Evolutionary conservation across 805 yeast species (phyloP), one percentile per base, ranked within the genome.

Genomic region (Myxozyma neglecta): DNA sequence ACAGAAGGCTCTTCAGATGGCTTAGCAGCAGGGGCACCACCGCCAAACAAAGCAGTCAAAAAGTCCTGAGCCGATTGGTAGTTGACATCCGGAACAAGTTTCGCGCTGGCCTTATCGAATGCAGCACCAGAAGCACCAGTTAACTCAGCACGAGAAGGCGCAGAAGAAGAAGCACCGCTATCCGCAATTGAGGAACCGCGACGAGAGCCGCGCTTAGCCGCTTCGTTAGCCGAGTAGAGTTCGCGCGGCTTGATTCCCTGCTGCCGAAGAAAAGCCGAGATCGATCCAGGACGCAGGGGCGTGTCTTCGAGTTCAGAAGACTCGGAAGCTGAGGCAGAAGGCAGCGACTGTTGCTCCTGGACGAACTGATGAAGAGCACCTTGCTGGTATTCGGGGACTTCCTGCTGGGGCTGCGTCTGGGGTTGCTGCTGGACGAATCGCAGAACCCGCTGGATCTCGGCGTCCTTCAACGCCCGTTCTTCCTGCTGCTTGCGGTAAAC

Each of bases 401-500:
- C 10, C 16, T 1, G 13, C 32, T 52, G 46, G 24, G 24, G 4
- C 51, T 45, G 51, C 45, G 43, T 50, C 20, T 42, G 53, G 6
- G 37, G 44, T 16, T 24, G 57, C 18, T 14, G 57, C 53, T 59
- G 61, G 6, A 61, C 62, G 16, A 29, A 36, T 43, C 46, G 36
- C 35, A 62, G 45, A 4, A 62, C 43, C 11, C 58, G 59, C 47
- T 45, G 46, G 16, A 63, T 46, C 50, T 63, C 56, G 5, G 64
- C 60, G 40, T 63, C 66, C 52, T 57, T 37, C 39, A 16, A 44
- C n/a, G 64, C 64, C 18, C 54, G 57, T 46, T 63, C 66, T 51
- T 60, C 61, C 49, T 63, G 66, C 52, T 63, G 66, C 61, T 63
- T 63, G 48, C 56, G 60, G 52, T 63, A 63, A 7, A 63, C 66